Base-by-base conservation (phyloP, 768 basidiomycete species). In the Ramaria rubella region DNA sequence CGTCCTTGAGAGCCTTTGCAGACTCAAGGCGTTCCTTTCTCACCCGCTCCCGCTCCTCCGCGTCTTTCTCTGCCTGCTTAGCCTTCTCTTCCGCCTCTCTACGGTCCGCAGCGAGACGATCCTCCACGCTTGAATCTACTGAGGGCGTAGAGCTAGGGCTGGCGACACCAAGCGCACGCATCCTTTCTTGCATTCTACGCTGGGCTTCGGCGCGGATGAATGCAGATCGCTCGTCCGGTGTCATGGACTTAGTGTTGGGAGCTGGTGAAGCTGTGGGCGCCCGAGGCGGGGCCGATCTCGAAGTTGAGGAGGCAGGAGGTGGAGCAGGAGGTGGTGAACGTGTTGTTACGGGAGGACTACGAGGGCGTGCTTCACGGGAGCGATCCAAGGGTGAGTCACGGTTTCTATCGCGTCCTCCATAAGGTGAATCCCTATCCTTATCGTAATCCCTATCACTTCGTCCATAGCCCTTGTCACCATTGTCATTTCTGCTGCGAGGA, bases 1-100 rank as follows among this genome's bases (percentile, higher is more conserved):
- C 76, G 44, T 79, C 81, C 63, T 79, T 81, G 55, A 81, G 59
- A 1, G 81, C 83, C 67, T 81, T 85, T 69, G 90, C 93, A 33
- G 76, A 80, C 44, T 87, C 88, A 36, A 98, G 67, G 50, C 90
- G 76, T 61, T 89, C 87, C 60, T 74, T 77, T 44, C 95, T 77
- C 40, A 81, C 68, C 49, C 77, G 77, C 64, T 93, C 90, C 55
- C 94, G 76, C 59, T 89, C 89, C 61, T 87, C 86, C 2, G 87
- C 86, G 62, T 88, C 84, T 60, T 78, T 78, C 68, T 96, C 94
- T 0, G 92, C 94, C 48, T 77, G 73, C 55, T 76, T 79, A 0
- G 81, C 81, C 68, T 89, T 91, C 67, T 91, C 89, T 61, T 93
- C 94, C 0, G 94, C 94, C 66, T 96, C 95, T 66, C 80, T 84